phyloP scores from a whole-genome alignment of 1,284 basidiomycete genomes.

The Moesziomyces globuligerus region DNA sequence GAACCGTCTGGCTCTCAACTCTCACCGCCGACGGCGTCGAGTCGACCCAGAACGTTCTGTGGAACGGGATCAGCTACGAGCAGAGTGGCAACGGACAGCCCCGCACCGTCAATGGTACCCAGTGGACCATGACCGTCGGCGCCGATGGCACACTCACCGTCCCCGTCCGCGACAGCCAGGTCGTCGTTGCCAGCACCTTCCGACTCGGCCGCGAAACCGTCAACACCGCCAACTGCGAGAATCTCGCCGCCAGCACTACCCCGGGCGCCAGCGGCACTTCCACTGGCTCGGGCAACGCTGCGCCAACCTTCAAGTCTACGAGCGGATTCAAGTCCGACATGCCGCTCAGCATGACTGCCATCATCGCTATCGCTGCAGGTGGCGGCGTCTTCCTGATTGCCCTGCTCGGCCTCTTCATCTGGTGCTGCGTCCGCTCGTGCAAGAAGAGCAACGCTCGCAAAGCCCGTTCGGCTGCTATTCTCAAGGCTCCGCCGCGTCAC shows the following conservation, averaged over 20 bases:
- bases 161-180: slow-evolving; percentile 51
- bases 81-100: slow-evolving; percentile 31
- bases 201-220: slow-evolving; percentile 35
- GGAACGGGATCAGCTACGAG: slow-evolving; percentile 59
- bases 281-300: slow-evolving; percentile 20
- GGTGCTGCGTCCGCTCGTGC: slow-evolving; percentile 42
- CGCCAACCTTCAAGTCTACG: slow-evolving; percentile 54
- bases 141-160: slow-evolving; percentile 43
- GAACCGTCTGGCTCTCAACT: slow-evolving; percentile 44
- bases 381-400: slow-evolving; percentile 34
- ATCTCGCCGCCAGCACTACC: slow-evolving; percentile 8
- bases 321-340: slow-evolving; percentile 33
- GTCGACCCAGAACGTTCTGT: slow-evolving; percentile 38
- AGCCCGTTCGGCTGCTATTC: slow-evolving; percentile 15
- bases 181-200: slow-evolving; percentile 42
- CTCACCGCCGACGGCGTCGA: slow-evolving; percentile 49
- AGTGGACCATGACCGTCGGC: slow-evolving; percentile 36
- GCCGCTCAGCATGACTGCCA: slow-evolving; percentile 36
- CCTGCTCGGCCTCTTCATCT: slow-evolving; percentile 38
- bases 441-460: slow-evolving; percentile 41
- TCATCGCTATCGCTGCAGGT: slow-evolving; percentile 40
- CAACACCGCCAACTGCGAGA: slow-evolving; percentile 26
- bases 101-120: slow-evolving; percentile 20
- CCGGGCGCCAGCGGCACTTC: slow-evolving; percentile 5
- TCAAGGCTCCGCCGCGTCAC: slow-evolving; percentile 26